Base-by-base conservation (phyloP, 257 asterid species). In the Oldenlandia corymbosa region DNA sequence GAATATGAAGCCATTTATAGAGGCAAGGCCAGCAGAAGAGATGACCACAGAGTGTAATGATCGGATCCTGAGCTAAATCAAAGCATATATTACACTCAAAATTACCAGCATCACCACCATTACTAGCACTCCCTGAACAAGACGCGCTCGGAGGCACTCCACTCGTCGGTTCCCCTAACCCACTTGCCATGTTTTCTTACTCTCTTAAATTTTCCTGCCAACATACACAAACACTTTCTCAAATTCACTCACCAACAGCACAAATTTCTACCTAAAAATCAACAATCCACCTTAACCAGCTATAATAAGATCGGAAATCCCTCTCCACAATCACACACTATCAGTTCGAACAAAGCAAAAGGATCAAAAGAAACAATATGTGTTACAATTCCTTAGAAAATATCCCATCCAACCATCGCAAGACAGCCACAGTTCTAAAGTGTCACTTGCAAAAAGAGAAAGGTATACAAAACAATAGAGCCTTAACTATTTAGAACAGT, bases 11-110 rank as follows among this genome's bases (percentile, higher is more conserved):
- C 93, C 93, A 85, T 58, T 76, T 79, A 75, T 81, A 83, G 13
- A 85, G 81, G 71, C 94, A 85, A 45, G 90, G 90, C 94, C 94
- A 85, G 64, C 94, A 85, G 55, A 79, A 83, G 64, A 85, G 88
- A 49, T 85, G 94, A 10, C 94, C 90, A 52, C 94, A 85, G 14
- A 83, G 84, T 0, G 94, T 85, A 32, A 85, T 82, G 28, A 85
- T 80, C 0, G 94, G 94, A 56, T 83, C 94, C 64, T 83, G 94
- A 21, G 94, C 90, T 47, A 85, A 79, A 34, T 83, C 94, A 31
- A 83, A 74, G 72, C 90, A 85, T 59, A 85, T 85, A 65, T 85
- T 85, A 31, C 94, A 85, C 80, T 83, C 94, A 47, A 85, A 85
- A 79, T 85, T 68, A 37, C 79, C 91, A 61, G 86, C 86, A 82